phyloP scores from a whole-genome alignment of 257 asterid genomes.

The Eucommia ulmoides region DNA sequence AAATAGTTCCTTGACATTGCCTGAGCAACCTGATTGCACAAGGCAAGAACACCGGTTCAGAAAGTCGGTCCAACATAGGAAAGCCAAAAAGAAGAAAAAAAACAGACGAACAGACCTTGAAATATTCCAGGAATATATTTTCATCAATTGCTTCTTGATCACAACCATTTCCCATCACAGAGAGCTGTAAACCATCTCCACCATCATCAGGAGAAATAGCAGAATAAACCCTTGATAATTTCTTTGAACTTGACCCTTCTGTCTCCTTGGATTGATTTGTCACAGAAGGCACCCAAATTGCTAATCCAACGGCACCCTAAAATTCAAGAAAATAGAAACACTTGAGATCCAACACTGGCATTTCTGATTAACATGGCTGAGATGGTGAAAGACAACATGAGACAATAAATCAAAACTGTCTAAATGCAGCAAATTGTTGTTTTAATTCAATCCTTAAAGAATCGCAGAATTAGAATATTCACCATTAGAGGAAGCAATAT shows the following conservation, averaged over 20 bases:
- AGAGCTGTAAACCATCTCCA: slow-evolving; percentile 61
- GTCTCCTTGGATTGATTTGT: not conserved
- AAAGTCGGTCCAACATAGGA: not conserved
- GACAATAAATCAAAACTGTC: no score
- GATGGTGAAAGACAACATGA: no score
- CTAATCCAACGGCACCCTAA: not conserved
- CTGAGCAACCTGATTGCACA: slow-evolving; percentile 57
- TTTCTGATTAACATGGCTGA: no score
- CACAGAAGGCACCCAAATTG: not conserved
- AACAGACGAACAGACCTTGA: slow-evolving; percentile 40
- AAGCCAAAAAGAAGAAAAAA: not conserved
- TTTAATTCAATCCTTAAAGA: not conserved
- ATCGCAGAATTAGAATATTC: not conserved
- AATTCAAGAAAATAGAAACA: not conserved
- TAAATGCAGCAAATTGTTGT: not conserved
- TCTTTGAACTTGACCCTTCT: not conserved
- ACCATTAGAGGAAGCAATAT: slow-evolving; percentile 98
- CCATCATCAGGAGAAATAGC: no score
- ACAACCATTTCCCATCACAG: slow-evolving; percentile 30
- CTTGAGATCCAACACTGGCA: no score
- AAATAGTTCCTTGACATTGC: slow-evolving; percentile 62
- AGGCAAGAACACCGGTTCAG: slow-evolving; percentile 1
- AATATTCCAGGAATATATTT: slow-evolving; percentile 52
- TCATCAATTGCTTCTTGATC: slow-evolving; percentile 35
- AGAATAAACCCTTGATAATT: no score